Base-by-base conservation (phyloP, 768 basidiomycete genomes). In the Suillus spraguei region DNA sequence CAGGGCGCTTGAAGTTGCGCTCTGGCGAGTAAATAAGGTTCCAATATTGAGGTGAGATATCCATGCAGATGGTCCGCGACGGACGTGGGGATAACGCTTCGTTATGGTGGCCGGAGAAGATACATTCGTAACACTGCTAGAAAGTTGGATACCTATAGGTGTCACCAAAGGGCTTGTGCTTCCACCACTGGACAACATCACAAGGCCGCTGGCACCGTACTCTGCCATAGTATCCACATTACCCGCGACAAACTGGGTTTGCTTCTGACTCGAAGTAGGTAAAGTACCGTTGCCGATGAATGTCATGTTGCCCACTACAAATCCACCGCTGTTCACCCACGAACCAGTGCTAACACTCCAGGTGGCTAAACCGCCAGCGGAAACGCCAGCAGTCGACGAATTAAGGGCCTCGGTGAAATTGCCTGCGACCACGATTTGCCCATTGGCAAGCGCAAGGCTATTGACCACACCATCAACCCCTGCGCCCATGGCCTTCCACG, bases 391-490 rank as follows among this genome's bases (percentile, higher is more conserved):
- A 7, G 81, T 80, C 22, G 78, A 68, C 9, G 71, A 69, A 24
- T 76, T 73, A 6, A 80, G 66, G 8, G 83, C 66, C 66, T 77
- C 73, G 2, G 88, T 87, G 74, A 97, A 97, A 72, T 87, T 91
- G 16, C 95, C 95, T 1, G 85, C 84, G 3, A 92, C 82, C 47
- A 88, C 80, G 13, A 97, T 63, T 61, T 84, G 83, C 20, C 77
- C 76, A 56, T 82, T 76, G 22, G 76, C 71, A 35, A 88, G 65
- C 24, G 78, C 77, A 24, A 99, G 78, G 38, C 81, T 83, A 6
- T 82, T 78, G n/a, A 98, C 94, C 3, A 70, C 68, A 1, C 95
- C 95, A 63, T 96, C 81, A 11, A 97, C 80, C 44, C 95, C 95
- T 61, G 84, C 88, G 8, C 79, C 84, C 4, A 97, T 77, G 1